Conservation (phyloP, 176 grass and related monocot species). For the Paspalum notatum region DNA sequence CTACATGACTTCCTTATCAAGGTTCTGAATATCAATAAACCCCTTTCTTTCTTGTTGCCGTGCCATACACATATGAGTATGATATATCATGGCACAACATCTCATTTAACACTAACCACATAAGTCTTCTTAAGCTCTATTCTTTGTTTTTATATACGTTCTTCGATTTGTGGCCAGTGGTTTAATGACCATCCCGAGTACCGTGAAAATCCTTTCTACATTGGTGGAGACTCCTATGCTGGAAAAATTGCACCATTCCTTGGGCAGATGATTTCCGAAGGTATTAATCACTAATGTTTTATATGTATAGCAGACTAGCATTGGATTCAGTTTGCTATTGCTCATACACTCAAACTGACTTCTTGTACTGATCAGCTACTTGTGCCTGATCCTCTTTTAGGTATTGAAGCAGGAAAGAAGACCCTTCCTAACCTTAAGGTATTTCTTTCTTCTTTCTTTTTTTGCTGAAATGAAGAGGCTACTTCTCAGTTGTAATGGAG, state of each 20-base stretch:
- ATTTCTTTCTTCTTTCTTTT: not conserved
- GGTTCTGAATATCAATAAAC: not conserved
- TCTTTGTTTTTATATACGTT: too few relatives aligned
- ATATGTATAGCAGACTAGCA: too few relatives aligned
- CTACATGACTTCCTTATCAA: not conserved
- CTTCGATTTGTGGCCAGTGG: not conserved
- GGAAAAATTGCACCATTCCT: conserved; percentile 12
- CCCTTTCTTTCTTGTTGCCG: too few relatives aligned
- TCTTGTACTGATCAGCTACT: not conserved
- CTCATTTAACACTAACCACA: too few relatives aligned
- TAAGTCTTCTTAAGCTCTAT: too few relatives aligned
- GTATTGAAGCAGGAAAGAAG: not conserved
- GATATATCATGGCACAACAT: too few relatives aligned
- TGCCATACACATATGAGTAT: too few relatives aligned
- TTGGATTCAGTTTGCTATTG: too few relatives aligned
- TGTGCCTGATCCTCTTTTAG: not conserved
- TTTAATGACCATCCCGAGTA: conserved; percentile 3
- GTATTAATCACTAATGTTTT: not conserved
- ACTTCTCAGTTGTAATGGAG: too few relatives aligned
- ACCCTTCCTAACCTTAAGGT: conserved; percentile 16
- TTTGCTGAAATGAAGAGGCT: not conserved
- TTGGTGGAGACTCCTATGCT: conserved; percentile 23
- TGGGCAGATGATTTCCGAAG: conserved; percentile 22
- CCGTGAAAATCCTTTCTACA: not conserved
- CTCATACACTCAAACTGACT: too few relatives aligned